Base-by-base conservation (phyloP, 2,329 filamentous ascomycete species). In the Colletotrichum echinochloae region DNA sequence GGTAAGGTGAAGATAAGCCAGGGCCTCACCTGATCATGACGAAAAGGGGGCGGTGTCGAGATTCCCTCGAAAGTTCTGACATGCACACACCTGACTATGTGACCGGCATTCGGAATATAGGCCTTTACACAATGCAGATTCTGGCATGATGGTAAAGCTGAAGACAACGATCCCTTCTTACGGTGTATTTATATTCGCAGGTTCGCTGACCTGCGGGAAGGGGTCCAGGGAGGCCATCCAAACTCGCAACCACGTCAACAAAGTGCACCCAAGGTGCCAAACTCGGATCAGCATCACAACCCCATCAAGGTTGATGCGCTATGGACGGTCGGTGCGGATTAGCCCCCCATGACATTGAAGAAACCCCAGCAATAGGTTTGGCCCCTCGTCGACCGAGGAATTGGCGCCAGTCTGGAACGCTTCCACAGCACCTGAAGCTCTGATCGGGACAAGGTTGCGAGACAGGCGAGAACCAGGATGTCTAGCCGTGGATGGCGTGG, bases 301-400 rank as follows among this genome's bases (percentile, higher is more conserved):
- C 11, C 57, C 30, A 54, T 54, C 60, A 62, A 52, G 60, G 48
- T 48, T n/a, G 59, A 16, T 51, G 16, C 18, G 30, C 44, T 16
- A 3, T 16, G 33, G 4, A 37, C 16, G 5, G 18, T 44, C 11
- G 44, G 26, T 28, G n/a, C 30, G 16, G 44, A 18, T 12, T 48
- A 14, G n/a, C 11, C 4, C 37, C 5, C 14, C 9, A 33, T 28
- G n/a, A 2, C 12, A 5, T 61, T 5, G 9, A 37, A 49, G 23
- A 37, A 20, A 30, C 44, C 30, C 30, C 28, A 12, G 26, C 7
- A 20, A 26, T 39, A 20, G 44, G 23, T 28, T 20, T 51, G 12
- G n/a, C n/a, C 39, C n/a, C 11, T 39, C 33, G 23, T 37, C 20
- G 2, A 23, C n/a, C 11, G 37, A 39, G n/a, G 35, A 26, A 9